Evolutionary conservation across 495 filamentous ascomycete species (phyloP).

Genomic region (Penicillium longicatenatum): DNA sequence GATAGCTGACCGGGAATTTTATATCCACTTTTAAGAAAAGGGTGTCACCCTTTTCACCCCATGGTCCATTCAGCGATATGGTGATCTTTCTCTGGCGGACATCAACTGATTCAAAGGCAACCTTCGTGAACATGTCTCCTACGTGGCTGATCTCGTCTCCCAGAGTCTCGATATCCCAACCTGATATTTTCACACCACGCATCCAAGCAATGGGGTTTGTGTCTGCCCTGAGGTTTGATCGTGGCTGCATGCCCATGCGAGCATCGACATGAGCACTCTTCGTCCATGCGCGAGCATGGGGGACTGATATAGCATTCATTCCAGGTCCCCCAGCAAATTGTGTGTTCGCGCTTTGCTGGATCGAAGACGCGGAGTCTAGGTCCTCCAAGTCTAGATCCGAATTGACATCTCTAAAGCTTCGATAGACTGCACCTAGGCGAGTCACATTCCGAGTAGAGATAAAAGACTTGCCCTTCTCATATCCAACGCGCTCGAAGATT

Average conservation of each 20-base stretch:
- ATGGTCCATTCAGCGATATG: conserved; percentile 84
- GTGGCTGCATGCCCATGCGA: conserved; percentile 65
- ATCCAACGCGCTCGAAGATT: conserved; percentile 71
- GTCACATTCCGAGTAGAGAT: conserved; percentile 72
- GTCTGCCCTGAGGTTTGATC: conserved; percentile 55
- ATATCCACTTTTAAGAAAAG: conserved; percentile 80
- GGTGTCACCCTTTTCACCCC: conserved; percentile 69
- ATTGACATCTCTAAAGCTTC: conserved; percentile 71
- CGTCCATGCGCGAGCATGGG: conserved; percentile 42
- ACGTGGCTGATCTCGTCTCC: conserved; percentile 88
- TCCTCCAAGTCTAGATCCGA: conserved; percentile 39
- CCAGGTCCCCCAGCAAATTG: conserved; percentile 39
- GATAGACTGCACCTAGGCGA: conserved; percentile 81
- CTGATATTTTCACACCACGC: conserved; percentile 81
- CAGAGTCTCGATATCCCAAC: conserved; percentile 79
- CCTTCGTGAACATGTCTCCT: conserved; percentile 78
- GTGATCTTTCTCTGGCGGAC: conserved; percentile 69
- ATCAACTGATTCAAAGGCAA: conserved; percentile 83
- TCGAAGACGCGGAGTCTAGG: conserved; percentile 32
- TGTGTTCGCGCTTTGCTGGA: conserved; percentile 24
- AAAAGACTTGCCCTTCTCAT: conserved; percentile 66
- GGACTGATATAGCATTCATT: conserved; percentile 54
- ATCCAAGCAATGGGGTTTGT: conserved; percentile 90
- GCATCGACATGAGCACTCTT: conserved; percentile 51
- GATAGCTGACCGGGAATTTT: conserved; percentile 78